Evolutionary conservation across 305 asterid genomes (phyloP).

Genomic region (Coffea humblotiana): DNA sequence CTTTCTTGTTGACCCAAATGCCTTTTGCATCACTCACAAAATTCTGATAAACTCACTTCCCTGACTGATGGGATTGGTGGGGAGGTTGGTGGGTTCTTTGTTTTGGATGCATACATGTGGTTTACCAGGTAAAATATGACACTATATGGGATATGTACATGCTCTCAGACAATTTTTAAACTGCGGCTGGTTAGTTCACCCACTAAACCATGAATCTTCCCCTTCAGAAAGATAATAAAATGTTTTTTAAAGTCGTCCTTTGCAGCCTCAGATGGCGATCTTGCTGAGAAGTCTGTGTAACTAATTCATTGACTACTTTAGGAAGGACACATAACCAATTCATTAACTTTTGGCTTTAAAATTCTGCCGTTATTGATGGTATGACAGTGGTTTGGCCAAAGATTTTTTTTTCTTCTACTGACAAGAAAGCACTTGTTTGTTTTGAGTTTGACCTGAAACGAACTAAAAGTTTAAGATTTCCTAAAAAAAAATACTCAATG

Average conservation of each 20-base stretch:
- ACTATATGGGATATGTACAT: neutral
- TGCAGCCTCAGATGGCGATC: neutral
- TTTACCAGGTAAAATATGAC: neutral
- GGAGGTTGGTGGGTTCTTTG: slow-evolving; percentile 48
- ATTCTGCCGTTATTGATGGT: neutral
- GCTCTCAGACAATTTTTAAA: neutral
- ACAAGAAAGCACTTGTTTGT: neutral
- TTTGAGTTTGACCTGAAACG: neutral
- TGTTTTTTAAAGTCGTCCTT: neutral
- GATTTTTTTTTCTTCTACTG: neutral
- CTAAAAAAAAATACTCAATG: no score
- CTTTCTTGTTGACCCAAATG: neutral
- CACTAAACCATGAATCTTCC: slow-evolving; percentile 44
- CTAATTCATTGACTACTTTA: slow-evolving; percentile 12
- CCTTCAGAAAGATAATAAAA: neutral
- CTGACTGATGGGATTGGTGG: slow-evolving; percentile 47
- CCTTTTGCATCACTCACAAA: neutral
- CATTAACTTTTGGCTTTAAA: neutral
- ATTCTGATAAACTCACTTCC: slow-evolving; percentile 45
- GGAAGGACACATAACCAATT: neutral
- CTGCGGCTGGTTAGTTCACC: slow-evolving; percentile 56
- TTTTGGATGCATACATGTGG: slow-evolving; percentile 17
- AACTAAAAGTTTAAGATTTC: neutral
- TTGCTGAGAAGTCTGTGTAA: neutral
- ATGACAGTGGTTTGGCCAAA: neutral